A percentile compares a stretch with the other conserved stretches of the same genome.
phyloP scores from a whole-genome alignment of 2,329 filamentous ascomycete species.

The Microascus cirrosus region DNA sequence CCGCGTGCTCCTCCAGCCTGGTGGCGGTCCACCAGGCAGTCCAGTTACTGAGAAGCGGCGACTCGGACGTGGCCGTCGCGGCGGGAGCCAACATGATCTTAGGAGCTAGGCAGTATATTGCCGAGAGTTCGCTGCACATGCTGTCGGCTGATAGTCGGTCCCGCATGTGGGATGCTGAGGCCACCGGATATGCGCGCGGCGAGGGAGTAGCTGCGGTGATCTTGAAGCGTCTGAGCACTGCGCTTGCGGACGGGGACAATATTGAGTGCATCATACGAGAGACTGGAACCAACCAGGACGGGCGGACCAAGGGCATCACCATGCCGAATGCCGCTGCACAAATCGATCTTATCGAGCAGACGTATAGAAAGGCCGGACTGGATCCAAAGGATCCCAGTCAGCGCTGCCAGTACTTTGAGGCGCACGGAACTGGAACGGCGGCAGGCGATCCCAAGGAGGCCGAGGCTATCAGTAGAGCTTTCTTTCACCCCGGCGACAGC shows the following conservation, averaged over 20 bases:
- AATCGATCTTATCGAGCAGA: slow-evolving; percentile 16
- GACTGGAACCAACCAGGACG: slow-evolving; percentile 23
- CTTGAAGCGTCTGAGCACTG: slow-evolving; percentile 29
- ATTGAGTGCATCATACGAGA: slow-evolving; percentile 22
- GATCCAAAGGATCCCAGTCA: slow-evolving; percentile 9
- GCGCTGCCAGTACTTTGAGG: slow-evolving; percentile 15
- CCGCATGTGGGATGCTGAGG: slow-evolving; percentile 17
- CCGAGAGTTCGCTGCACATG: slow-evolving; percentile 10
- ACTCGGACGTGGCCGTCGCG: slow-evolving; percentile 15
- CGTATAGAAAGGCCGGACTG: slow-evolving; percentile 13
- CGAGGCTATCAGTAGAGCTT: slow-evolving; percentile 8
- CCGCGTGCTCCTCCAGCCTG: slow-evolving; percentile 21
- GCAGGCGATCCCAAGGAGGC: slow-evolving; percentile 17
- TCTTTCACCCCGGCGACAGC: neutral
- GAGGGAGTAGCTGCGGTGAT: slow-evolving; percentile 25
- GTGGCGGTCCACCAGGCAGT: slow-evolving; percentile 15
- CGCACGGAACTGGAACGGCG: slow-evolving; percentile 16
- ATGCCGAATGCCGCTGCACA: slow-evolving; percentile 21
- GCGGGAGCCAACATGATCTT: neutral
- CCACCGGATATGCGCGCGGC: slow-evolving; percentile 31
- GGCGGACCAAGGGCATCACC: slow-evolving; percentile 26
- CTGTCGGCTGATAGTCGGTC: slow-evolving; percentile 19
- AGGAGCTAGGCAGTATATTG: neutral
- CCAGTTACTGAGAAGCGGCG: slow-evolving; percentile 17
- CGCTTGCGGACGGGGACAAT: slow-evolving; percentile 27